These are phyloP conservation scores for Mycocentrospora acerina DNA, from an alignment of 2,329 filamentous ascomycete genomes.

Conservation along the genomic window DNA sequence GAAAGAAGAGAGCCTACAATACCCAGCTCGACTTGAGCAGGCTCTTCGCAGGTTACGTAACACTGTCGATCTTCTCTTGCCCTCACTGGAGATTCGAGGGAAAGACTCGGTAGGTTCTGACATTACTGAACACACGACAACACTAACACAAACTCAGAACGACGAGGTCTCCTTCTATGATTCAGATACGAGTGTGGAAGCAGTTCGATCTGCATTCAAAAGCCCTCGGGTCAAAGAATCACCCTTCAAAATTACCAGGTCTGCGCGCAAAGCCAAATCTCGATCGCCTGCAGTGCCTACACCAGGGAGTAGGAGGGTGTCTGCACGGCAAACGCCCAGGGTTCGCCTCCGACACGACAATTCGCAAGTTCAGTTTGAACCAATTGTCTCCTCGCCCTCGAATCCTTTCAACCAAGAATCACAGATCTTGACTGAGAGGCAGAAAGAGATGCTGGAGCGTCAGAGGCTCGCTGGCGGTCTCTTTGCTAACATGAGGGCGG, in stretches of 20 bases:
- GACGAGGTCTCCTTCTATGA: constrained; percentile 43
- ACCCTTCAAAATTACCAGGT: constrained; percentile 29
- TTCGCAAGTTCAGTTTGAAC: constrained; percentile 77
- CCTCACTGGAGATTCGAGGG: constrained; percentile 46
- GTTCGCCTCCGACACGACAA: constrained; percentile 72
- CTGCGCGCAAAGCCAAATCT: constrained; percentile 21
- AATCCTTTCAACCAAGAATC: constrained; percentile 57
- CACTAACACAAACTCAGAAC: constrained; percentile 18
- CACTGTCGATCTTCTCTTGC: constrained; percentile 54
- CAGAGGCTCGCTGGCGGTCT: constrained; percentile 66
- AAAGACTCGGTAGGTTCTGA: constrained; percentile 40
- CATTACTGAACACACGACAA: constrained; percentile 44
- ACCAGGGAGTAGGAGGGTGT: constrained; percentile 18
- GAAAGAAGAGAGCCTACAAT: constrained; percentile 59
- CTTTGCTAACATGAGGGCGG: constrained; percentile 62
- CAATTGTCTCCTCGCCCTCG: constrained; percentile 63
- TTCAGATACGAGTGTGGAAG: constrained; percentile 23
- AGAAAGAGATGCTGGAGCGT: constrained; percentile 74
- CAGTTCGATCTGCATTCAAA: constrained; percentile 14
- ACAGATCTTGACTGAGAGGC: constrained; percentile 75
- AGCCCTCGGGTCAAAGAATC: constrained; percentile 28
- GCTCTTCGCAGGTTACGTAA: constrained; percentile 63
- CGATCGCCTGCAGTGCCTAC: constrained; percentile 29
- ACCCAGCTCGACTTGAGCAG: constrained; percentile 64
- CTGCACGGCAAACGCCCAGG: constrained; percentile 43